Evolutionary conservation across 495 filamentous ascomycete genomes (phyloP).

Genomic region (Penicillium angulare): DNA sequence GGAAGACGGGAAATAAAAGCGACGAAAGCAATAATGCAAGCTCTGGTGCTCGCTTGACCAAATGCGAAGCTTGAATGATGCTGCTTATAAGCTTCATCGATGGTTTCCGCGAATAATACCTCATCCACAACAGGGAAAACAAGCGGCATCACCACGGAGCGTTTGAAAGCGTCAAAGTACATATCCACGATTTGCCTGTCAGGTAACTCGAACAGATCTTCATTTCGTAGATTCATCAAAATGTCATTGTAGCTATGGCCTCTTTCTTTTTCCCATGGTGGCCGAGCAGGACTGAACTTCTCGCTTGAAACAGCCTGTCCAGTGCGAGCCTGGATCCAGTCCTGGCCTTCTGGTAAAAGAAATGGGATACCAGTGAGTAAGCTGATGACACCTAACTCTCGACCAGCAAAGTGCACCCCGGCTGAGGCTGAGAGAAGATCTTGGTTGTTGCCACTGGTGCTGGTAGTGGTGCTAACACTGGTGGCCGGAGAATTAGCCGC

Average conservation of each 20-base stretch:
- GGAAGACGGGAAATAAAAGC: constrained; percentile 35
- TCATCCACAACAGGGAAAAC: constrained; percentile 45
- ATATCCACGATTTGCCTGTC: constrained; percentile 16
- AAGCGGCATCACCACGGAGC: constrained; percentile 30
- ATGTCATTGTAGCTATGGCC: constrained; percentile 23
- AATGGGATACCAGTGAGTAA: constrained; percentile 47
- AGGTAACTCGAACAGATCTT: constrained; percentile 30
- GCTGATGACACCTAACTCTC: constrained; percentile 46
- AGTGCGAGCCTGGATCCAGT: constrained; percentile 47
- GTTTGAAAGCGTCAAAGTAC: constrained; percentile 27
- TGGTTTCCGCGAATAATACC: constrained; percentile 39
- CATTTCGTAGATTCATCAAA: constrained; percentile 20
- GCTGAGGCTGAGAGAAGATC: constrained; percentile 29
- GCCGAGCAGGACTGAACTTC: constrained; percentile 29
- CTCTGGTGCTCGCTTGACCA: constrained; percentile 29
- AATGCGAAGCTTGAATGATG: constrained; percentile 5
- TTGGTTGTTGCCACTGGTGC: constrained; percentile 7
- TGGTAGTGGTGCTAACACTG: constrained; percentile 8
- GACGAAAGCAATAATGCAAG: constrained; percentile 47
- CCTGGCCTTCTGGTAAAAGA: constrained; percentile 42
- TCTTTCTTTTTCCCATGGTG: constrained; percentile 37
- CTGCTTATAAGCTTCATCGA: constrained; percentile 39
- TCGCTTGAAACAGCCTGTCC: constrained; percentile 40
- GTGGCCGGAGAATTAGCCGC: constrained; percentile 22
- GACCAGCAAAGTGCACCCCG: constrained; percentile 49